These are phyloP conservation scores for Globisporangium megalacanthum DNA, from an alignment of 352 stramenopile genomes.

Conservation along the genomic window DNA sequence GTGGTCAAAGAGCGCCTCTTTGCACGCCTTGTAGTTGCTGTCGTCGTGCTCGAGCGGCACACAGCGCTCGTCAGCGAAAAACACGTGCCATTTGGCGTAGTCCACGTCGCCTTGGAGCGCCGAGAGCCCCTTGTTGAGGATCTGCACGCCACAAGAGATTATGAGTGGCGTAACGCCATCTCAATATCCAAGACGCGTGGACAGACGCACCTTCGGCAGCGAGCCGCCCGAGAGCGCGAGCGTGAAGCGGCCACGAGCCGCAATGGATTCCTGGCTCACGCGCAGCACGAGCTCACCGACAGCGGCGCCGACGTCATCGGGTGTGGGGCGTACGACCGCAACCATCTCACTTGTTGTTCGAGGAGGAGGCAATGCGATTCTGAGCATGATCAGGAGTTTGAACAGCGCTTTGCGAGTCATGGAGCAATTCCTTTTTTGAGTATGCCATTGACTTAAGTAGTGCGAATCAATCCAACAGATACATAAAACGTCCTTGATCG, in stretches of 20 bases:
- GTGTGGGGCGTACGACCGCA: slow-evolving; percentile 42
- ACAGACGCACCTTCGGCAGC: slow-evolving; percentile 53
- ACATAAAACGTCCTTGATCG: too few relatives aligned
- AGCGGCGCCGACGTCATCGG: slow-evolving; percentile 52
- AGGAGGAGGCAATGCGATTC: slow-evolving; percentile 1
- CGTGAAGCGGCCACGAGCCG: slow-evolving; percentile 56
- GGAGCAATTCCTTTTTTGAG: background rate
- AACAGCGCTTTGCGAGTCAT: slow-evolving; percentile 3
- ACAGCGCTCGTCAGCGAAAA: slow-evolving; percentile 97
- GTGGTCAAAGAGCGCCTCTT: slow-evolving; percentile 84
- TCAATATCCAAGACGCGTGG: background rate
- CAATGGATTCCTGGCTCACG: slow-evolving; percentile 60
- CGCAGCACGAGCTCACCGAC: slow-evolving; percentile 64
- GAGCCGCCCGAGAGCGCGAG: slow-evolving; percentile 86
- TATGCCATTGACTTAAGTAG: background rate
- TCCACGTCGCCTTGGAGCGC: slow-evolving; percentile 80
- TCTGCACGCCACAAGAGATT: slow-evolving; percentile 25
- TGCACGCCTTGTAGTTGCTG: slow-evolving; percentile 95
- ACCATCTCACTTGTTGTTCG: slow-evolving; percentile 30
- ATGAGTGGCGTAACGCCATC: background rate
- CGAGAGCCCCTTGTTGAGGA: slow-evolving; percentile 76
- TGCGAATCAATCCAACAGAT: background rate
- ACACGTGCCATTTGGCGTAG: slow-evolving; percentile 96
- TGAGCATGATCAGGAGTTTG: background rate
- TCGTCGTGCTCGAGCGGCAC: slow-evolving; percentile 90